Base-by-base conservation (phyloP, 495 filamentous ascomycete species). In the Xylaria telfairii region DNA sequence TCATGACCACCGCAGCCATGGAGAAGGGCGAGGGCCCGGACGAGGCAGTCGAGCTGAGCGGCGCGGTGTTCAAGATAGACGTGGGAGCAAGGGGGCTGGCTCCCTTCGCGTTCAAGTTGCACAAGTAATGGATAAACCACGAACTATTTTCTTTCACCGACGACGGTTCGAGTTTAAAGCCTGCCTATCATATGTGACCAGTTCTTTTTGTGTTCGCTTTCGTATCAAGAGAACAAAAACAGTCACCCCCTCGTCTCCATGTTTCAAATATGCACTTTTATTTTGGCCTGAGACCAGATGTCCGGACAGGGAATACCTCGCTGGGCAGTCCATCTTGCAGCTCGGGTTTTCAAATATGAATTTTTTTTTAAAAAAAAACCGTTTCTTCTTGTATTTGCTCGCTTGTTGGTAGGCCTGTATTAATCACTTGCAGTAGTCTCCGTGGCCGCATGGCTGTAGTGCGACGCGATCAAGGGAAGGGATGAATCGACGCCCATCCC, bases 321-420 rank as follows among this genome's bases (percentile, higher is more conserved):
- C 84, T 83, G 0, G 91, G 90, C 62, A 94, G 89, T 0, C 92
- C 94, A 51, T 85, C 89, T 80, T 97, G 94, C 63, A 94, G 67
- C 77, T 97, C 93, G 15, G 88, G 89, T 76, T 83, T 88, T 85
- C 85, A 74, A 97, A 96, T 37, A 97, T 74, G 4, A 73, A 74
- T 71, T 86, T 83, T n/a, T n/a, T n/a, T n/a, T n/a, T n/a, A n/a
- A n/a, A n/a, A n/a, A n/a, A n/a, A 37, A 69, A 94, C 94, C 62
- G 92, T 93, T 37, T 79, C 81, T 71, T 97, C 92, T 47, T 86
- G 47, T 63, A 63, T 37, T 53, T 34, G 60, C 46, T 53, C 57
- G 60, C 34, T 26, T 47, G 54, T 63, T 24, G 67, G 49, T 21
- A 65, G 7, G 10, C 1, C 30, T 17, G 26, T 15, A 41, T 57